Evolutionary conservation across 2,329 filamentous ascomycete genomes (phyloP), one percentile per base, ranked within the genome.

Genomic region (Cytospora chrysosperma): DNA sequence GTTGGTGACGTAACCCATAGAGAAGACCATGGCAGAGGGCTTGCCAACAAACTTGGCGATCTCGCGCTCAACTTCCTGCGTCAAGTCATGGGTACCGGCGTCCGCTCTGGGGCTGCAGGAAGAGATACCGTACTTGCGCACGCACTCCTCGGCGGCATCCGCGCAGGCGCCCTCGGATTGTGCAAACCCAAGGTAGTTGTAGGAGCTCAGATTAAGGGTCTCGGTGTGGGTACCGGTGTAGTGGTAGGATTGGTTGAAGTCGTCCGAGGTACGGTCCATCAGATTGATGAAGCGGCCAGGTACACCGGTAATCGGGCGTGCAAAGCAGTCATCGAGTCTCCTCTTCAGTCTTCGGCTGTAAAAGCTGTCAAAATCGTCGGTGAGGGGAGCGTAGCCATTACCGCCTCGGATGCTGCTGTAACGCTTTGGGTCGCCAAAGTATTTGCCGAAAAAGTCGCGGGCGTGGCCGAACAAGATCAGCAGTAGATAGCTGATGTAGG

Each of bases 361-460:
- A 77, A 99, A 99, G 77, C 94, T 98, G 81, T 99, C 95, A 74
- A 99, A 99, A 77, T 99, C 95, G 72, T 93, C 96, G 77, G 97
- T 98, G 68, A 99, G 83, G 2, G 95, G 93, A 13, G 94, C 95
- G 73, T 97, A 98, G 67, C 95, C 95, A 74, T 97, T 92, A 68
- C 87, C 85, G 43, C 89, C 85, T 74, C 90, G 90, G 72, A 98
- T 81, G 71, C 95, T 89, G 73, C 87, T 88, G 77, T 98, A 98
- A 64, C 83, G 75, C 72, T 92, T 90, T 74, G 91, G 87, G 75
- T 93, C 87, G 74, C 89, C 90, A 78, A 99, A 97, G 67, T 91
- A 87, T 82, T 98, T 97, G 76, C 95, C 94, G 74, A 99, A 98
- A 79, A 97, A 98, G 76, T 99, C 95, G 74, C 94, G 88, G 65